Conservation (phyloP, 257 asterid genomes). For the Ajuga chamaepitys region DNA sequence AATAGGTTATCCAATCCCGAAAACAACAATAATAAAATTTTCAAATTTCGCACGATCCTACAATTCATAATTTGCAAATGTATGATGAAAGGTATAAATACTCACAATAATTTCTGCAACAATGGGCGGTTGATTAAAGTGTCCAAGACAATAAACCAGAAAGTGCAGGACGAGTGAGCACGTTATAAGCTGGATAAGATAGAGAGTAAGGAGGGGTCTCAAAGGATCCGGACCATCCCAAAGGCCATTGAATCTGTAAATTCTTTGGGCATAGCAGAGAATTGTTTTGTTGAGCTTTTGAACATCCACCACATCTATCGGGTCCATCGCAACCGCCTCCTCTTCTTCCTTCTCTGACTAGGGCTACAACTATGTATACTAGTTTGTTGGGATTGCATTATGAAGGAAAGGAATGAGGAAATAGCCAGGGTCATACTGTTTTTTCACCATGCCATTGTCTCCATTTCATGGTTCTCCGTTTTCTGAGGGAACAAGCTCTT, state of each 20-base stretch:
- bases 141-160: conserved; percentile 35
- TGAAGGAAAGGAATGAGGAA: neutral
- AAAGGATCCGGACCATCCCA: conserved; percentile 97
- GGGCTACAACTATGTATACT: conserved; percentile 14
- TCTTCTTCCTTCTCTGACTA: conserved; percentile 25
- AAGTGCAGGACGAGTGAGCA: conserved; percentile 49
- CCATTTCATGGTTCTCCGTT: conserved; percentile 24
- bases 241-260: conserved; percentile 78
- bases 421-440: neutral
- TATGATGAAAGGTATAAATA: neutral
- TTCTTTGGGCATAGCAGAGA: conserved; percentile 59
- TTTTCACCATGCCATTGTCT: conserved; percentile 7
- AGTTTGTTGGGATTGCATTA: neutral
- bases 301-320: no score
- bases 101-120: conserved; percentile 74
- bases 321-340: no score
- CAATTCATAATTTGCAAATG: neutral
- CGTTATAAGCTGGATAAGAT: conserved; percentile 58
- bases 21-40: no score
- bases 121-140: conserved; percentile 70
- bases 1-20: no score
- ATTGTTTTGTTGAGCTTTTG: conserved; percentile 32
- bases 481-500: conserved; percentile 12
- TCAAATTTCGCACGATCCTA: no score
- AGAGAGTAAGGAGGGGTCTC: conserved; percentile 81